phyloP scores from a whole-genome alignment of 163 green algal genomes.

The Prototheca stagnorum region DNA sequence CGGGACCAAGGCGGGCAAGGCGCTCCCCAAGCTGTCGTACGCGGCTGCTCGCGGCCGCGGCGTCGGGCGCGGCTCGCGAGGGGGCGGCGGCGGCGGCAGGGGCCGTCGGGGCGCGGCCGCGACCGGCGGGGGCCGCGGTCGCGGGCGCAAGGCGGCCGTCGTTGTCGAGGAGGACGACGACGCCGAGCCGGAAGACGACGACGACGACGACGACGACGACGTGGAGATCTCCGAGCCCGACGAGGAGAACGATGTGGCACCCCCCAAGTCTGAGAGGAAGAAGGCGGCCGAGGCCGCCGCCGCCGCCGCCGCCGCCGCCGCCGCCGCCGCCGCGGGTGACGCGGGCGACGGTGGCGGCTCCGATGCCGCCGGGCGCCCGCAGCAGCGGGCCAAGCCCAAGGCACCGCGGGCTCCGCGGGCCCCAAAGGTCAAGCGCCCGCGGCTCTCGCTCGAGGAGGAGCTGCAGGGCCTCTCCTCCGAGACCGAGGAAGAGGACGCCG shows the following conservation, averaged over 20 bases:
- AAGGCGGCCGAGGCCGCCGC: too few relatives aligned
- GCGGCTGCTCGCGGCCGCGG: constrained; percentile 13
- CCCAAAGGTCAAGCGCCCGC: too few relatives aligned
- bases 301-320: not conserved
- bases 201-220: not conserved
- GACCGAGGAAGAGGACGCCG: not conserved
- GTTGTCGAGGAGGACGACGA: not conserved
- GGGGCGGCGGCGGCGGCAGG: not conserved
- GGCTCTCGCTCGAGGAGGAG: not conserved
- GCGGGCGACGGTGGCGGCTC: not conserved
- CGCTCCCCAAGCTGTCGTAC: constrained; percentile 16
- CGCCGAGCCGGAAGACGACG: not conserved
- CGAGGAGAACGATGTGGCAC: not conserved
- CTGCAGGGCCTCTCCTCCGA: not conserved
- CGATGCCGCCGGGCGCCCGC: not conserved
- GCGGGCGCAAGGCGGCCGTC: not conserved
- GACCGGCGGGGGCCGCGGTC: not conserved
- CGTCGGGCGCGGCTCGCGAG: constrained; percentile 4
- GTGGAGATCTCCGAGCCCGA: not conserved
- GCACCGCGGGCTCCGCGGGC: too few relatives aligned
- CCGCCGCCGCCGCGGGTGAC: not conserved
- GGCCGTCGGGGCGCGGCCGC: not conserved
- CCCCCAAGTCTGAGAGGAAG: too few relatives aligned
- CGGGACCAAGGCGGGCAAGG: not conserved
- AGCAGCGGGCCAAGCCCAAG: too few relatives aligned